A percentile compares a stretch with the other conserved stretches of the same genome.
phyloP scores from a whole-genome alignment of 2,329 filamentous ascomycete genomes.

The Penicillium nordicum region DNA sequence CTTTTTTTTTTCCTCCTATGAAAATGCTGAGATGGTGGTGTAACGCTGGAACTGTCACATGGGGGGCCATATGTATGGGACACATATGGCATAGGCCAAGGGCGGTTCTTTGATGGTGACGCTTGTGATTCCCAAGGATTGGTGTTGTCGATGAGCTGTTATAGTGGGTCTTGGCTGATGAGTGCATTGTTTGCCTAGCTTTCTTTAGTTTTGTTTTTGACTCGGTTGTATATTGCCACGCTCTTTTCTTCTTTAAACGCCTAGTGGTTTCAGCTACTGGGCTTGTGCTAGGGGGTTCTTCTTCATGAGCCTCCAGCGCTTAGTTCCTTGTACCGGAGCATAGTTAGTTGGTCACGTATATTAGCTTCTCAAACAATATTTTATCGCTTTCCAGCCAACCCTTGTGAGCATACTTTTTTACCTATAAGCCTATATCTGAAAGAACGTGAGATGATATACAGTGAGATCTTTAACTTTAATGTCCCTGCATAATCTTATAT shows the following conservation, averaged over 20 bases:
- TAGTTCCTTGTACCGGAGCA: not conserved
- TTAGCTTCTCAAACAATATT: not conserved
- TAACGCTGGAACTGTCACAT: slow-evolving; percentile 2
- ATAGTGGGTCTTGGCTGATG: not conserved
- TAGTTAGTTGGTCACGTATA: not conserved
- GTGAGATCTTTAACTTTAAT: slow-evolving; percentile 9
- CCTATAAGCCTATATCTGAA: not conserved
- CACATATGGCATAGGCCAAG: not conserved
- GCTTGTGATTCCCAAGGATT: not conserved
- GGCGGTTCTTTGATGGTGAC: not conserved
- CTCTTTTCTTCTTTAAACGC: not conserved
- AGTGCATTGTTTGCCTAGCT: not conserved
- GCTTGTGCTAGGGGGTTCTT: not conserved
- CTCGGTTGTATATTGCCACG: slow-evolving; percentile 1
- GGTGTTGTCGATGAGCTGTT: not conserved
- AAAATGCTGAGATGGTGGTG: not conserved
- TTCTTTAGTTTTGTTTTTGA: too few relatives aligned
- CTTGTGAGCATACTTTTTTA: not conserved
- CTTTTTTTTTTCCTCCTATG: not conserved
- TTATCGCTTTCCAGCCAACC: not conserved
- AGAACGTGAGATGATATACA: not conserved
- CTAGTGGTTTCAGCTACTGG: not conserved
- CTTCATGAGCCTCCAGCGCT: not conserved
- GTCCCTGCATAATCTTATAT: slow-evolving; percentile 5
- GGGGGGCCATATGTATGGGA: not conserved